These are phyloP conservation scores for Sporobolomyces roseus DNA, from an alignment of 768 basidiomycete genomes.

Conservation along the genomic window DNA sequence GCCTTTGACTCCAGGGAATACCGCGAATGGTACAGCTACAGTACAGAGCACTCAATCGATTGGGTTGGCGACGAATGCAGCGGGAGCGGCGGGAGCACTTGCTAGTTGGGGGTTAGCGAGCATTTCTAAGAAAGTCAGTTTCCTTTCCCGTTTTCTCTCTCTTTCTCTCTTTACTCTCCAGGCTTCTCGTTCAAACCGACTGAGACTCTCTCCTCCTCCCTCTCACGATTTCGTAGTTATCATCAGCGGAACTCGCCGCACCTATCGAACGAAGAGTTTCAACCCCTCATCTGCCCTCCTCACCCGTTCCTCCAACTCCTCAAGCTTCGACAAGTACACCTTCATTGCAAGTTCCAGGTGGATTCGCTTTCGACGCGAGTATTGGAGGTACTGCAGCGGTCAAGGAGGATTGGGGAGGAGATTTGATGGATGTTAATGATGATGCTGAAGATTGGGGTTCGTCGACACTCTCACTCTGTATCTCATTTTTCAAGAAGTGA, in stretches of 20 bases:
- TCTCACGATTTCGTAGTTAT: constrained; percentile 55
- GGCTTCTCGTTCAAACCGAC: too few species aligned
- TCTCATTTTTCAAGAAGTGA: background rate
- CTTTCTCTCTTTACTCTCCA: too few species aligned
- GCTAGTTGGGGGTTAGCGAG: constrained; percentile 97
- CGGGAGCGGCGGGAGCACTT: constrained; percentile 83
- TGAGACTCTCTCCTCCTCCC: background rate
- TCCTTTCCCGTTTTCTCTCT: background rate
- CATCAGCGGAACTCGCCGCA: constrained; percentile 66
- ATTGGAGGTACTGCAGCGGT: constrained; percentile 7
- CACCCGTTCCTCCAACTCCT: constrained; percentile 49
- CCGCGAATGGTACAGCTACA: constrained; percentile 39
- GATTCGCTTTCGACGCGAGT: constrained; percentile 40
- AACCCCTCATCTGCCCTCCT: constrained; percentile 17
- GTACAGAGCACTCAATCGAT: constrained; percentile 46
- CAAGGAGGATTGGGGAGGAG: constrained; percentile 64
- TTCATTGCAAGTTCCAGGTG: constrained; percentile 52
- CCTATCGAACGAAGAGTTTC: constrained; percentile 41
- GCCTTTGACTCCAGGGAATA: too few species aligned
- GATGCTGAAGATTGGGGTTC: constrained; percentile 93
- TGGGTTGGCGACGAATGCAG: constrained; percentile 73
- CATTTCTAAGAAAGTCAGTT: constrained; percentile 68
- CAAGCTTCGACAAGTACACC: constrained; percentile 41
- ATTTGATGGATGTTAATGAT: constrained; percentile 88
- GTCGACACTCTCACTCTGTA: constrained; percentile 45